Percentiles rank a stretch among this genome's conserved stretches.
These are phyloP conservation scores for Kwoniella dejecticola DNA, from an alignment of 768 basidiomycete species.

Conservation along the genomic window DNA sequence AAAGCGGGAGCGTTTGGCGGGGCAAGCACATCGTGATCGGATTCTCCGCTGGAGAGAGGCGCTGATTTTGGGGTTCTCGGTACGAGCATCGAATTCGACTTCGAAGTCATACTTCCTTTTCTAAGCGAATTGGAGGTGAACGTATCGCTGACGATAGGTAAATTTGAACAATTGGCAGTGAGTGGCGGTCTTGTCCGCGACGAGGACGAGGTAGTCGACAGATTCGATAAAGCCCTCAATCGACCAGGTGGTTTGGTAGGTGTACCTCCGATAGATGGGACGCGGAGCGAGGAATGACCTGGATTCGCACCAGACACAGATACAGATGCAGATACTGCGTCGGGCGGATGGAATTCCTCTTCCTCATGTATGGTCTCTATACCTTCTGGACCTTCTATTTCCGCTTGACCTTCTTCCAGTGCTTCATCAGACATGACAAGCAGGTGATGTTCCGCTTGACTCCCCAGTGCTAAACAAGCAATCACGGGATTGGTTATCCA, in stretches of 20 bases:
- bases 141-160: conserved; percentile 4
- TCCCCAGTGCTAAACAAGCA: conserved; percentile 51
- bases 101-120: conserved; percentile 4
- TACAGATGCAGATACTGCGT: not conserved
- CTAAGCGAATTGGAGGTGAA: not conserved
- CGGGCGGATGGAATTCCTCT: conserved; percentile 11
- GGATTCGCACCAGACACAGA: not conserved
- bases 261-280: not conserved
- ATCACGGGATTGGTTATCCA: conserved; percentile 55
- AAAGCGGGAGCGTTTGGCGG: not conserved
- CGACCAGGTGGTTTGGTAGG: conserved; percentile 9
- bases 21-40: not conserved
- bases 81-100: too few species aligned
- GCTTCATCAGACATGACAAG: conserved; percentile 34
- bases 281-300: not conserved
- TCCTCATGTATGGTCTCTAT: conserved; percentile 27
- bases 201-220: not conserved
- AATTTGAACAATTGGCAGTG: conserved; percentile 12
- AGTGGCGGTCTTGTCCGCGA: conserved; percentile 11
- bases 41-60: not conserved
- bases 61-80: conserved; percentile 16
- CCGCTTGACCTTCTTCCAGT: not conserved
- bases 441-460: conserved; percentile 54
- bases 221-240: conserved; percentile 26
- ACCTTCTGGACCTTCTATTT: conserved; percentile 1